Base-by-base conservation (phyloP, 352 stramenopile species). In the Globisporangium barbulae region DNA sequence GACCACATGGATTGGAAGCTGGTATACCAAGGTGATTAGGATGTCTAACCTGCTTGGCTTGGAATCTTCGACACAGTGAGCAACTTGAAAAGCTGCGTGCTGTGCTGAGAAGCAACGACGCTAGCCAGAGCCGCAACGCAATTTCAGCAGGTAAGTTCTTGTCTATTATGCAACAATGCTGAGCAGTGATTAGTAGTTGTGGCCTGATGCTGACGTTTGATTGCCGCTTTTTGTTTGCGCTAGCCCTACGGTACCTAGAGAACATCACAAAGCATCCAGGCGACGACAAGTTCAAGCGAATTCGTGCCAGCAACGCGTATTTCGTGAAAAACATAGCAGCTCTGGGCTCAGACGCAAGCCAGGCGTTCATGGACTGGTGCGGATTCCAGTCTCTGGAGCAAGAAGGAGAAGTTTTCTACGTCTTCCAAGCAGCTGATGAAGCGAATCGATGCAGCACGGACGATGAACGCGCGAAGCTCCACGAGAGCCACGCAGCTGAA, bases 281-380 rank as follows among this genome's bases (percentile, higher is more conserved):
- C 6, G 82, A 95, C 12, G 25, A 33, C 0, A 91, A 89, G 33
- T 91, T 88, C 63, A 80, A 90, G 52, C 75, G 76, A 48, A 92
- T 95, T 61, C 83, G 80, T 33, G 72, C 72, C 12, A 85, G 71
- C 59, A 95, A 95, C 69, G 82, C 79, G 33, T 93, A 79, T 47
- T 95, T 95, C 41, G 60, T 59, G 9, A 71, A 73, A 5, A 90
- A 76, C 31, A 58, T 94, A 12, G 78, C 67, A 5, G n/a, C 31
- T 4, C 50, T 81, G 3, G 42, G 13, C 13, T 19, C 13, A 8
- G 65, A 37, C 13, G 21, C 53, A 5, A 39, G 37, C 1, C 47
- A 6, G 7, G 13, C n/a, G 31, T 77, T 80, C 39, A 76, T 80
- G 73, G 30, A 59, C 13, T 92, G 83, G 83, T 89, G 83, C 44